phyloP scores from a whole-genome alignment of 352 stramenopile genomes.

The Blastocystis sp. region DNA sequence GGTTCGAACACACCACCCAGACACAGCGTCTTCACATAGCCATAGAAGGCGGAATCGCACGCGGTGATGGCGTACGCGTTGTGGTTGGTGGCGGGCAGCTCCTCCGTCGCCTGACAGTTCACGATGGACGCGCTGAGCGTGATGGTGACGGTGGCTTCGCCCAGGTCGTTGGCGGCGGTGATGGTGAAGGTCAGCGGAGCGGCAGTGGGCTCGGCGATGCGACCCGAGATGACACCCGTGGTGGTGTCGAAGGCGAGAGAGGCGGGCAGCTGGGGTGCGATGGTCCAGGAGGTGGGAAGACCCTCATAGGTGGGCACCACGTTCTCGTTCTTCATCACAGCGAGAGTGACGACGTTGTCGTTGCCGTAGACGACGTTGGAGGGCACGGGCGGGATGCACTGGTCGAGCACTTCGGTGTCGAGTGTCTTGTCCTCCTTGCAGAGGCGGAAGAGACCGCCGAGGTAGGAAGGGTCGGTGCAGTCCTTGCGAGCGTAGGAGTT shows the following conservation, averaged over 20 bases:
- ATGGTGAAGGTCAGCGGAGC: not conserved
- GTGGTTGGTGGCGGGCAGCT: not conserved
- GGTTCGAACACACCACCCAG: no score
- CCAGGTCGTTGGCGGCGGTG: not conserved
- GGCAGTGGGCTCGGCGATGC: no score
- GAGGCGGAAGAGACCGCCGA: not conserved
- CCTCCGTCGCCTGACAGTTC: slow-evolving; percentile 31
- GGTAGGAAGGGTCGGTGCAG: not conserved
- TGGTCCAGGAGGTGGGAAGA: not conserved
- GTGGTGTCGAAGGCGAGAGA: not conserved
- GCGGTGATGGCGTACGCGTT: not conserved
- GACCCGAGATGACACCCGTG: no score
- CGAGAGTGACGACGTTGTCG: slow-evolving; percentile 9
- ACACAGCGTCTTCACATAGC: not conserved
- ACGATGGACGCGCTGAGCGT: not conserved
- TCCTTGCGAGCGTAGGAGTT: not conserved
- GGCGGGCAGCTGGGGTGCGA: not conserved
- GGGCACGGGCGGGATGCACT: not conserved
- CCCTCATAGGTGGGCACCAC: not conserved
- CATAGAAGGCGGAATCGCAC: not conserved
- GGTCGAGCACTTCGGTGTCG: not conserved
- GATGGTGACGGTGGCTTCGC: not conserved
- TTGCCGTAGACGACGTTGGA: slow-evolving; percentile 11
- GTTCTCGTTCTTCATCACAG: slow-evolving; percentile 3
- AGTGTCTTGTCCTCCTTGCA: slow-evolving; percentile 14